phyloP scores from a whole-genome alignment of 129 eudicot genomes.

The Lonicera japonica region DNA sequence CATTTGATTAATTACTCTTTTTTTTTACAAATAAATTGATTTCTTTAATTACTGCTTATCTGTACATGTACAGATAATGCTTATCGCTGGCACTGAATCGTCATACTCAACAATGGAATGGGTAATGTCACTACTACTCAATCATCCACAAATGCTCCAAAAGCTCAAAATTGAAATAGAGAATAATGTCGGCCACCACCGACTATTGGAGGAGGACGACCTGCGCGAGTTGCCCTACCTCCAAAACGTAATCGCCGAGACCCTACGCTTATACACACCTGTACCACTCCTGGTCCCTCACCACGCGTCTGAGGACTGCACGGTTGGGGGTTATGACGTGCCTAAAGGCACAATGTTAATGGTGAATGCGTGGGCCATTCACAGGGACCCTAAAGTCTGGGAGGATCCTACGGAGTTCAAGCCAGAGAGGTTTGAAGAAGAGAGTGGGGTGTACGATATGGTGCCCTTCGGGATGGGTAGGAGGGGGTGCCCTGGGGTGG shows the following conservation, averaged over 20 bases:
- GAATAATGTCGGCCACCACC: neutral
- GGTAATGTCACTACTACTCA: slow-evolving; percentile 13
- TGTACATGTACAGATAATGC: slow-evolving; percentile 1
- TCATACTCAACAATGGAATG: slow-evolving; percentile 10
- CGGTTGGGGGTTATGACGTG: slow-evolving; percentile 7
- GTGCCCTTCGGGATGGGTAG: slow-evolving; percentile 14
- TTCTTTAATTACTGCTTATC: neutral
- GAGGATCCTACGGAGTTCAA: neutral
- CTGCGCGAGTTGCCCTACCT: slow-evolving; percentile 1
- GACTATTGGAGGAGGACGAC: slow-evolving; percentile 8
- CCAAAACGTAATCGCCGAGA: slow-evolving; percentile 6
- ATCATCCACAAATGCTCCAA: neutral
- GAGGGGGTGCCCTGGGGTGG: slow-evolving; percentile 13
- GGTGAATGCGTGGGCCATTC: slow-evolving; percentile 11
- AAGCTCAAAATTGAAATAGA: slow-evolving; percentile 2
- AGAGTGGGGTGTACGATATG: neutral
- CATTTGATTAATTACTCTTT: too few relatives aligned
- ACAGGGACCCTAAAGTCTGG: slow-evolving; percentile 12
- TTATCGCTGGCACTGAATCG: slow-evolving; percentile 8
- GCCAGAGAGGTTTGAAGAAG: slow-evolving; percentile 12
- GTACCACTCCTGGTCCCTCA: slow-evolving; percentile 14
- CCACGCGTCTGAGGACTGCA: slow-evolving; percentile 10
- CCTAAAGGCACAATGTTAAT: slow-evolving; percentile 4
- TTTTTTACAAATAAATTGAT: too few relatives aligned
- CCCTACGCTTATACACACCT: slow-evolving; percentile 7